phyloP scores from a whole-genome alignment of 2,329 filamentous ascomycete genomes.

The Colletotrichum sansevieriae region DNA sequence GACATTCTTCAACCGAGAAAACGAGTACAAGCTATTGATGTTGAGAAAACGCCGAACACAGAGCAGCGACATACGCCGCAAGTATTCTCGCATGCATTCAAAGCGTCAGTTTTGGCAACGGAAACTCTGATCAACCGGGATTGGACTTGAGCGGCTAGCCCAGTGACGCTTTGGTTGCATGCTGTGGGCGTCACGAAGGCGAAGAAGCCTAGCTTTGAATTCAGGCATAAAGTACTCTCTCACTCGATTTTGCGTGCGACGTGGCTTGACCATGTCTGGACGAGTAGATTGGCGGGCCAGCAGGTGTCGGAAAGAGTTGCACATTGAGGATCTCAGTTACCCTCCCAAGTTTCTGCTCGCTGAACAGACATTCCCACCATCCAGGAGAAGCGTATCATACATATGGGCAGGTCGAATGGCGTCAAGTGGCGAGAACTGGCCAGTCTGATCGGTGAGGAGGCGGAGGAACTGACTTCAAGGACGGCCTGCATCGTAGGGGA shows the following conservation, averaged over 20 bases:
- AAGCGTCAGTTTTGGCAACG: constrained; percentile 35
- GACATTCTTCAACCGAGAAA: no score
- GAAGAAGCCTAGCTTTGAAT: neutral
- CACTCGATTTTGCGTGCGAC: constrained; percentile 18
- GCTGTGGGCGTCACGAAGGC: constrained; percentile 11
- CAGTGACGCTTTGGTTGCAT: constrained; percentile 36
- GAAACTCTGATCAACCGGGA: constrained; percentile 29
- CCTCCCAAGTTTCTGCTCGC: neutral
- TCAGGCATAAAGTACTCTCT: constrained; percentile 21
- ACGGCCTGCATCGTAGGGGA: constrained; percentile 20
- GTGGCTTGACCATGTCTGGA: constrained; percentile 32
- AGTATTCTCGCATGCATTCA: constrained; percentile 26
- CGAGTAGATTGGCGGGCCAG: constrained; percentile 6
- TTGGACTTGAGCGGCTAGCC: constrained; percentile 22
- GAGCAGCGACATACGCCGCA: constrained; percentile 12
- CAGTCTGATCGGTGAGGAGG: constrained; percentile 18
- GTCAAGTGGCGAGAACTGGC: constrained; percentile 24
- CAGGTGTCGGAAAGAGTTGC: constrained; percentile 20
- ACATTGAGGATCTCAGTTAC: constrained; percentile 23
- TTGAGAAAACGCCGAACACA: neutral
- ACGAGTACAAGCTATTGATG: neutral
- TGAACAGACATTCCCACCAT: constrained; percentile 22
- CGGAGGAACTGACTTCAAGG: constrained; percentile 12
- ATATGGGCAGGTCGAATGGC: neutral
- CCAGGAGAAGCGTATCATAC: constrained; percentile 1